Conservation (phyloP, 805 yeast species). For the Lachancea sp. region DNA sequence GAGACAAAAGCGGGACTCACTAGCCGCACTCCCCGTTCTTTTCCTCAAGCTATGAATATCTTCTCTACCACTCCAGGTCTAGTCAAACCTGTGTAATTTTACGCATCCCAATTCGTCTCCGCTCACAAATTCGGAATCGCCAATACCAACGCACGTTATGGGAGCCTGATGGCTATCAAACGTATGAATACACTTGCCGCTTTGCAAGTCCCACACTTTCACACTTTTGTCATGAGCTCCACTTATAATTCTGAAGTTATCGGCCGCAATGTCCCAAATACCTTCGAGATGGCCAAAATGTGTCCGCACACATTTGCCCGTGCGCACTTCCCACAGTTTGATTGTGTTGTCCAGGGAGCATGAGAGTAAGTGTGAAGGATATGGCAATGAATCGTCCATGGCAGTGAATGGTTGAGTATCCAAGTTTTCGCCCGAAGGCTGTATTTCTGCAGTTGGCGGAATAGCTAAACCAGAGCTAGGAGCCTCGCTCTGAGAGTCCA, state of each 20-base stretch:
- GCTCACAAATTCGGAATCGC: conserved; percentile 83
- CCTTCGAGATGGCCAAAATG: conserved; percentile 98
- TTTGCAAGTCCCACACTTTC: conserved; percentile 94
- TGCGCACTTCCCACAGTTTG: conserved; percentile 81
- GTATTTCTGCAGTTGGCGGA: too few relatives aligned
- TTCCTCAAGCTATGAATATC: neutral
- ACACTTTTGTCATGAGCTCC: conserved; percentile 91
- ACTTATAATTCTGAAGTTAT: conserved; percentile 86
- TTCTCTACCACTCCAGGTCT: too few relatives aligned
- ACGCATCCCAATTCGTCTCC: conserved; percentile 87
- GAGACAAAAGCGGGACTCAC: too few relatives aligned
- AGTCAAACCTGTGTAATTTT: conserved; percentile 71
- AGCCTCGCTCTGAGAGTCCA: conserved; percentile 32
- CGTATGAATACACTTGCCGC: conserved; percentile 91
- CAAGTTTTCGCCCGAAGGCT: conserved; percentile 15
- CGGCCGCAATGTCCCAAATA: conserved; percentile 95
- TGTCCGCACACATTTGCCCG: conserved; percentile 86
- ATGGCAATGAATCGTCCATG: conserved; percentile 30
- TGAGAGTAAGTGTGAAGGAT: conserved; percentile 79
- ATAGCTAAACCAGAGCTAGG: conserved; percentile 13
- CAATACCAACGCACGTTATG: conserved; percentile 67
- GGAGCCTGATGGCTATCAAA: conserved; percentile 51
- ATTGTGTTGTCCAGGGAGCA: conserved; percentile 90
- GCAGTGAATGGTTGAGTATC: conserved; percentile 15
- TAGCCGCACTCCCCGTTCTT: neutral